These are phyloP conservation scores for Termitomyces sp. DNA, from an alignment of 768 basidiomycete genomes.

Conservation along the genomic window DNA sequence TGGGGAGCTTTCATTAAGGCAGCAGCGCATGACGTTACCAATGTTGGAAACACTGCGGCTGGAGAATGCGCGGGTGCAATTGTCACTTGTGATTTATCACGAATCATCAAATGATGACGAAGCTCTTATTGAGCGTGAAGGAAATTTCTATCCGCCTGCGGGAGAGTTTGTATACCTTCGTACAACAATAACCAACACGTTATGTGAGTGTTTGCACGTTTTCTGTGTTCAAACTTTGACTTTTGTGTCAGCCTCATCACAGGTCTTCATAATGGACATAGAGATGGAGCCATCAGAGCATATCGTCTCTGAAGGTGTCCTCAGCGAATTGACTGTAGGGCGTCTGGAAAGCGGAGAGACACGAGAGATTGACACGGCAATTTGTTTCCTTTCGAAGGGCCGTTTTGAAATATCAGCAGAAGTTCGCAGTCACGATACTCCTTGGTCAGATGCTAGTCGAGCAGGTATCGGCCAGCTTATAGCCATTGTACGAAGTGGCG, in stretches of 20 bases:
- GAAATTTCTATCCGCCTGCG: slow-evolving; percentile 45
- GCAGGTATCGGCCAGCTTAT: slow-evolving; percentile 38
- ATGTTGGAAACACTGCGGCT: slow-evolving; percentile 78
- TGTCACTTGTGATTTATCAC: slow-evolving; percentile 41
- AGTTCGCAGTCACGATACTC: slow-evolving; percentile 30
- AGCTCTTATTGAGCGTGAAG: slow-evolving; percentile 25
- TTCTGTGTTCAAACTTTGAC: neutral
- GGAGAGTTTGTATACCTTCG: slow-evolving; percentile 64
- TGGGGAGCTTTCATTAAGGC: slow-evolving; percentile 74
- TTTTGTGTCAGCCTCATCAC: slow-evolving; percentile 38
- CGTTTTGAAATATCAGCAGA: slow-evolving; percentile 50
- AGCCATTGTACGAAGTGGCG: slow-evolving; percentile 26
- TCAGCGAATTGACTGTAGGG: slow-evolving; percentile 59
- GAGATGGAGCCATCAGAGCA: slow-evolving; percentile 56
- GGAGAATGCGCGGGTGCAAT: slow-evolving; percentile 55
- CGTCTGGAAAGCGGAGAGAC: slow-evolving; percentile 52
- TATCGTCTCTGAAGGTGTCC: slow-evolving; percentile 64
- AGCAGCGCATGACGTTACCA: slow-evolving; percentile 67
- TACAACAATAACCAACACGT: slow-evolving; percentile 56
- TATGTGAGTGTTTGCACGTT: slow-evolving; percentile 42
- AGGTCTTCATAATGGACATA: slow-evolving; percentile 50
- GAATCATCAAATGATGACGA: slow-evolving; percentile 13
- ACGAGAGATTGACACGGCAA: slow-evolving; percentile 43
- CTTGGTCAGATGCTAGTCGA: slow-evolving; percentile 17
- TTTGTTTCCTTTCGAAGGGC: slow-evolving; percentile 75